Conservation (phyloP, 495 filamentous ascomycete genomes). For the Geopyxis carbonaria region DNA sequence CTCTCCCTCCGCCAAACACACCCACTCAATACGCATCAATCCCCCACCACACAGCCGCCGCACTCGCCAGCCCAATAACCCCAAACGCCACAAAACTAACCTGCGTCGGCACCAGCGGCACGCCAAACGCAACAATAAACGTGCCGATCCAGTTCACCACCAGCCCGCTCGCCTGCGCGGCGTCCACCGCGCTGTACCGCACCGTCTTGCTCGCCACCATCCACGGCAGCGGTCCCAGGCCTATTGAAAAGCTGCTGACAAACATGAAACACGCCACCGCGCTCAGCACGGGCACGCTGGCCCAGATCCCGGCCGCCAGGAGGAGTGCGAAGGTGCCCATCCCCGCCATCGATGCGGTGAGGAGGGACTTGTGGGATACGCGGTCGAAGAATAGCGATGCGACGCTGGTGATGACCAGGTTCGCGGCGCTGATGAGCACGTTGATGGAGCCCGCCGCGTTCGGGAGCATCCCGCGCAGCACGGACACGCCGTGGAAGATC, state of each 20-base stretch:
- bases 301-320: conserved; percentile 58
- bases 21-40: conserved; percentile 5
- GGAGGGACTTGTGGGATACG: conserved; percentile 66
- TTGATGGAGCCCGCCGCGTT: conserved; percentile 62
- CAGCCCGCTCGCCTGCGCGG: conserved; percentile 67
- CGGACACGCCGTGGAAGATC: conserved; percentile 91
- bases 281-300: conserved; percentile 50
- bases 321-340: conserved; percentile 62
- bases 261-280: conserved; percentile 69
- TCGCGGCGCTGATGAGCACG: conserved; percentile 69
- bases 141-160: conserved; percentile 83
- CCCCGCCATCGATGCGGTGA: conserved; percentile 61
- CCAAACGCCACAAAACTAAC: conserved; percentile 1
- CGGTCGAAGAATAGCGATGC: conserved; percentile 74
- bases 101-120: conserved; percentile 13
- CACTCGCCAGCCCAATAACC: conserved; percentile 1
- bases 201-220: conserved; percentile 83
- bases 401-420: conserved; percentile 61
- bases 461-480: conserved; percentile 59
- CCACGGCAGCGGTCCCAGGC: conserved; percentile 85
- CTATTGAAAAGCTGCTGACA: conserved; percentile 77
- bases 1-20: too few species aligned
- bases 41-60: background rate
- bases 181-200: conserved; percentile 70
- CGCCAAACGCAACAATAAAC: conserved; percentile 45